A percentile compares a stretch with the other conserved stretches of the same genome.
Conservation (phyloP, 73 alveolate species). For the Symbiodinium natans region DNA sequence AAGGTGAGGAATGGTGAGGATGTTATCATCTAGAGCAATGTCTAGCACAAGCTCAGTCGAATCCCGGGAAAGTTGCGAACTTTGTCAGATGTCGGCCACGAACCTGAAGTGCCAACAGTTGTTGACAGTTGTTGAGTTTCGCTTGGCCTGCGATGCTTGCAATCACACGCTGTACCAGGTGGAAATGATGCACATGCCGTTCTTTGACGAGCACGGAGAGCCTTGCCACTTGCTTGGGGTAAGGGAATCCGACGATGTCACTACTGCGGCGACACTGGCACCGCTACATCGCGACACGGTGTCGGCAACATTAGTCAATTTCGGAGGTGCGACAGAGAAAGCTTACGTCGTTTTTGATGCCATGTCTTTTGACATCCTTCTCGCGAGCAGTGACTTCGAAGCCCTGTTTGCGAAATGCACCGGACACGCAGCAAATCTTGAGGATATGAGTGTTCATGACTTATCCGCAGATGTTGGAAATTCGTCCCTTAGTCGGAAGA, state of each 20-base stretch:
- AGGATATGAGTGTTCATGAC: conserved; percentile 10
- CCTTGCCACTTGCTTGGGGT: not conserved
- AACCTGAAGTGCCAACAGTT: not conserved
- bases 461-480: not conserved
- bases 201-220: conserved; percentile 6
- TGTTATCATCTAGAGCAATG: too few species aligned
- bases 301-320: not conserved
- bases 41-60: too few species aligned
- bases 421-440: not conserved
- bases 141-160: too few species aligned
- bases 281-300: not conserved
- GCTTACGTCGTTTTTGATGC: not conserved
- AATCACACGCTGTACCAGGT: too few species aligned
- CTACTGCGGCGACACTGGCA: not conserved
- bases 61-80: not conserved
- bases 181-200: conserved; percentile 11
- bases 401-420: conserved; percentile 5
- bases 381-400: not conserved
- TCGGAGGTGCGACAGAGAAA: not conserved
- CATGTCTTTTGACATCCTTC: not conserved
- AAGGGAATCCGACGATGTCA: conserved; percentile 11
- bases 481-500: not conserved
- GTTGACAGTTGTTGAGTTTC: too few species aligned
- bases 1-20: too few species aligned
- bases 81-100: not conserved